These are phyloP conservation scores for Rhodocollybia butyracea DNA, from an alignment of 768 basidiomycete genomes.

Conservation along the genomic window DNA sequence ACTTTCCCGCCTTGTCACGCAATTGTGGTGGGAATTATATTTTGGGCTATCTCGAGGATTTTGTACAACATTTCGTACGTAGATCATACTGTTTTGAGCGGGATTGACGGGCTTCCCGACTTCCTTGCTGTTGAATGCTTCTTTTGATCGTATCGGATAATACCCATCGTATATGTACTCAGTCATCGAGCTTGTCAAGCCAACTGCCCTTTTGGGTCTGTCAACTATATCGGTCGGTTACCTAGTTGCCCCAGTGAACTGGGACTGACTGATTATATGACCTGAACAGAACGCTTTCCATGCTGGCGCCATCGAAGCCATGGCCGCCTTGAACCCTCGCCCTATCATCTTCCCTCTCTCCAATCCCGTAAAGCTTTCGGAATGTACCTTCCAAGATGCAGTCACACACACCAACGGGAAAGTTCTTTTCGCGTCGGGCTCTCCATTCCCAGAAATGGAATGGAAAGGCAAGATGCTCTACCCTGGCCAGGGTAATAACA, in stretches of 20 bases:
- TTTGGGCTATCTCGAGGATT: too few relatives aligned
- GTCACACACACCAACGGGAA: constrained; percentile 59
- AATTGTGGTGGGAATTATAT: too few relatives aligned
- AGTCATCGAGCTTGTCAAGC: constrained; percentile 69
- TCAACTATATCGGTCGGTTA: constrained; percentile 52
- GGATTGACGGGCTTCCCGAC: too few relatives aligned
- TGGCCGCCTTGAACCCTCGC: constrained; percentile 60
- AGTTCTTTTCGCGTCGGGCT: constrained; percentile 72
- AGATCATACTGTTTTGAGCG: too few relatives aligned
- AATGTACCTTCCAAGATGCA: constrained; percentile 60
- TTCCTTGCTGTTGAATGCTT: too few relatives aligned
- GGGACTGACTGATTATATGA: not conserved
- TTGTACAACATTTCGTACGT: too few relatives aligned
- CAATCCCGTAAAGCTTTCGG: constrained; percentile 63
- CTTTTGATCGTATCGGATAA: too few relatives aligned
- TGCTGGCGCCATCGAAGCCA: constrained; percentile 55
- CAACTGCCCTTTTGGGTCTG: constrained; percentile 75
- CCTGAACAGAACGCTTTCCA: constrained; percentile 50
- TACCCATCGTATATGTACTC: too few relatives aligned
- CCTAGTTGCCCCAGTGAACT: too few relatives aligned
- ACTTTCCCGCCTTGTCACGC: too few relatives aligned
- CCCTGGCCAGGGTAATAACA: constrained; percentile 80
- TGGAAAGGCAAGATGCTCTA: constrained; percentile 47
- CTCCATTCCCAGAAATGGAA: constrained; percentile 57
- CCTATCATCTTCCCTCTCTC: constrained; percentile 85